phyloP scores from a whole-genome alignment of 352 stramenopile genomes.

The Peronosclerospora sorghi region DNA sequence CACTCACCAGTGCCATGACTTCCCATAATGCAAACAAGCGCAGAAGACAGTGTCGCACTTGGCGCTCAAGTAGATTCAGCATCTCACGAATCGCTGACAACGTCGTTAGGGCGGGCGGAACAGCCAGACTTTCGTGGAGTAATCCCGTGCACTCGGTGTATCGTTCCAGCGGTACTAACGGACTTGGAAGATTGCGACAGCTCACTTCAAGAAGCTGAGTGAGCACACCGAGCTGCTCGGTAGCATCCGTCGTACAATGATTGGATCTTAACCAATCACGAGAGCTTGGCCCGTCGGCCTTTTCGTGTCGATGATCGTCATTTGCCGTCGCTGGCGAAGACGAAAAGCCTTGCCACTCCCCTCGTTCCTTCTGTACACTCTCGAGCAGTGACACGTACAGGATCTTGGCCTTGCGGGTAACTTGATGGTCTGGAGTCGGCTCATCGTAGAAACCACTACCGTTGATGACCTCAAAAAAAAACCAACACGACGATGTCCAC shows the following conservation, averaged over 20 bases:
- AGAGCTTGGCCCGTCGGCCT: constrained; percentile 5
- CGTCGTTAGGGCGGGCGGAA: constrained; percentile 29
- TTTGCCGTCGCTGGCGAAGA: constrained; percentile 1
- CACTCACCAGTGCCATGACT: constrained; percentile 28
- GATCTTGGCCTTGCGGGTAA: constrained; percentile 45
- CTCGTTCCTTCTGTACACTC: constrained; percentile 48
- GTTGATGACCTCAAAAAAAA: constrained; percentile 41
- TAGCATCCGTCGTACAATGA: constrained; percentile 3
- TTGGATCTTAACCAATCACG: constrained; percentile 10
- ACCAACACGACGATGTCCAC: constrained; percentile 36
- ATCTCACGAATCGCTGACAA: constrained; percentile 35
- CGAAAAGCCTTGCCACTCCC: constrained; percentile 57
- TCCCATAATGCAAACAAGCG: constrained; percentile 47
- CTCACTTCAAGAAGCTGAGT: constrained; percentile 57
- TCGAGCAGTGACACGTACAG: constrained; percentile 60
- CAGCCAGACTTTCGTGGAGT: constrained; percentile 19
- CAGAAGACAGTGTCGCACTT: constrained; percentile 44
- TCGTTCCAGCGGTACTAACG: constrained; percentile 30
- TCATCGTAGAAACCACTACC: constrained; percentile 22
- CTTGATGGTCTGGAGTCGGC: constrained; percentile 14
- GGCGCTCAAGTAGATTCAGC: constrained; percentile 30
- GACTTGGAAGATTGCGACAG: constrained; percentile 50
- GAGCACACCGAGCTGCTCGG: constrained; percentile 31
- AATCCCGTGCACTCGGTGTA: constrained; percentile 42
- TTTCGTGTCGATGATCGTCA: constrained; percentile 16